Conservation (phyloP, 305 asterid genomes). For the Fraxinus angustifolia region DNA sequence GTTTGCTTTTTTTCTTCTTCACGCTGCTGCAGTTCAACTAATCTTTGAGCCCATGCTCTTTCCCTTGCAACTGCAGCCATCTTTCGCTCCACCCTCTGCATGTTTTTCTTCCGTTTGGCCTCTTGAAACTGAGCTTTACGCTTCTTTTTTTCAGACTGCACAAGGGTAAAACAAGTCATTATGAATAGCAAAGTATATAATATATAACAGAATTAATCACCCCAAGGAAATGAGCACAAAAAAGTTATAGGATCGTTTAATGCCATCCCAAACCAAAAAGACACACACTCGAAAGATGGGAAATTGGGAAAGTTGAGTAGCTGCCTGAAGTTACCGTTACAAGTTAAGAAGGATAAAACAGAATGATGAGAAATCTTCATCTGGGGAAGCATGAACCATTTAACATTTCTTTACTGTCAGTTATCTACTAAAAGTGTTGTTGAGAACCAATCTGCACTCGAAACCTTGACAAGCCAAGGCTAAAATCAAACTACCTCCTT, state of each 20-base stretch:
- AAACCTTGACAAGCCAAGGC: not conserved
- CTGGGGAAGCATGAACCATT: not conserved
- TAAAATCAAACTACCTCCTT: not conserved
- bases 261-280: not conserved
- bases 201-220: not conserved
- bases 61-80: conserved; percentile 97
- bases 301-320: not conserved
- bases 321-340: not conserved
- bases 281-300: not conserved
- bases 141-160: conserved; percentile 71
- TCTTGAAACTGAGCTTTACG: conserved; percentile 72
- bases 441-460: not conserved
- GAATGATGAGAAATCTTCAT: not conserved
- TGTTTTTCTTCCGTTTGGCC: conserved; percentile 67
- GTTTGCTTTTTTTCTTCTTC: conserved; percentile 27
- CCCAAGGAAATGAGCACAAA: not conserved
- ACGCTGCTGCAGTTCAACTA: conserved; percentile 67
- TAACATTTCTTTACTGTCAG: not conserved
- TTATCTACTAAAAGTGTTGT: not conserved
- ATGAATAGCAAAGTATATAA: not conserved
- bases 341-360: not conserved
- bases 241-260: not conserved
- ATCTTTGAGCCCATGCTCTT: conserved; percentile 80
- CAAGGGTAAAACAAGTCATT: not conserved
- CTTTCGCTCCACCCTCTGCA: conserved; percentile 75